Percentiles rank a stretch among this genome's conserved stretches.
phyloP scores from a whole-genome alignment of 139 green algal genomes.

The Haematococcus sp. region DNA sequence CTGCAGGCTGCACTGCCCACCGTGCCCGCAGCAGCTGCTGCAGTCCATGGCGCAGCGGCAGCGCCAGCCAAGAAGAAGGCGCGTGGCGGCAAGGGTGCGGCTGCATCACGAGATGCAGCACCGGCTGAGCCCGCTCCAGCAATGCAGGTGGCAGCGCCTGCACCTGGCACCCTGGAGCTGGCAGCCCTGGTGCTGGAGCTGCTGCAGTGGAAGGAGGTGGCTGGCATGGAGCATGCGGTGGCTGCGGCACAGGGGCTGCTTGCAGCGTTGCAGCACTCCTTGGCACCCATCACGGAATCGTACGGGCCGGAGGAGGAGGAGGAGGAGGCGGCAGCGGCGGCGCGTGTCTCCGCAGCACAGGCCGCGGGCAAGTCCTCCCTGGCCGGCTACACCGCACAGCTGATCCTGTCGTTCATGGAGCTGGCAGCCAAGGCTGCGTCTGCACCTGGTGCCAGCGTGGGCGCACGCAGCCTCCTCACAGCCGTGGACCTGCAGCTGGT shows the following conservation, averaged over 20 bases:
- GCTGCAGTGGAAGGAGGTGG: slow-evolving; percentile 59
- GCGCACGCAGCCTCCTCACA: background rate
- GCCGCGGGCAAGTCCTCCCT: slow-evolving; percentile 19
- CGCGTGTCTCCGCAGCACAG: background rate
- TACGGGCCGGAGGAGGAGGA: background rate
- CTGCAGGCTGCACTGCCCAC: slow-evolving; percentile 7
- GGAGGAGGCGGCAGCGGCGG: background rate
- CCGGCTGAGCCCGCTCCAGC: background rate
- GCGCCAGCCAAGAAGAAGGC: slow-evolving; percentile 4
- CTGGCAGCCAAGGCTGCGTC: background rate
- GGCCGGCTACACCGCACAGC: slow-evolving; percentile 53
- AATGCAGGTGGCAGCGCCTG: background rate
- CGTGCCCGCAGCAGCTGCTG: background rate
- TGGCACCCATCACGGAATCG: slow-evolving; percentile 25
- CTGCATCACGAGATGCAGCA: background rate
- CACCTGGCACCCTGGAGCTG: background rate
- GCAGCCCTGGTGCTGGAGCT: slow-evolving; percentile 52
- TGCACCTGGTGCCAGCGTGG: background rate
- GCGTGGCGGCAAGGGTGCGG: slow-evolving; percentile 12
- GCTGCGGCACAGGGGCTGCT: slow-evolving; percentile 33
- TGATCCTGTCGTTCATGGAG: slow-evolving; percentile 52
- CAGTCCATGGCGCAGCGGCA: slow-evolving; percentile 11
- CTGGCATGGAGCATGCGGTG: slow-evolving; percentile 25
- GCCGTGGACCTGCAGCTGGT: slow-evolving; percentile 52
- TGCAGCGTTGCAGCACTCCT: slow-evolving; percentile 11